A percentile compares a stretch with the other conserved stretches of the same genome.
Conservation (phyloP, 441 rosid genomes). For the Adansonia madagascariensis region DNA sequence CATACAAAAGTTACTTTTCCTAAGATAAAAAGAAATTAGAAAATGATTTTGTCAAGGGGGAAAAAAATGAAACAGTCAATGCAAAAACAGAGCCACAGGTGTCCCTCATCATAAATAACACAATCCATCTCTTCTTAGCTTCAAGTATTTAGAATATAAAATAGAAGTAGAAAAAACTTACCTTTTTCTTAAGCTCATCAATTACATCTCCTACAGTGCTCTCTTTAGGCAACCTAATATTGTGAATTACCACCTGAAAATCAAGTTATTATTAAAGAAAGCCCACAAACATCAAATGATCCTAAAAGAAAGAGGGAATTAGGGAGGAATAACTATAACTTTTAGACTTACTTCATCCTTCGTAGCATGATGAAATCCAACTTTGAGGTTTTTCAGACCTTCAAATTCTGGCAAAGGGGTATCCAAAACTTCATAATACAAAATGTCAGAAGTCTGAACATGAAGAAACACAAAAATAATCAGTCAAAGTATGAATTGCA, state of each 20-base stretch:
- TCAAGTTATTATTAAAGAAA: constrained; percentile 25
- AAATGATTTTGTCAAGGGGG: not conserved
- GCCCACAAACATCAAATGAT: not conserved
- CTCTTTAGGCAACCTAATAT: constrained; percentile 92
- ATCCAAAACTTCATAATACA: constrained; percentile 95
- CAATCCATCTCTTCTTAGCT: not conserved
- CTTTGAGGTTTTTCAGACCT: constrained; percentile 88
- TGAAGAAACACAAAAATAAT: constrained; percentile 24
- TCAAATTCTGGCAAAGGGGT: constrained; percentile 97
- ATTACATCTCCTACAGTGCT: constrained; percentile 91
- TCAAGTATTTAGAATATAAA: not conserved
- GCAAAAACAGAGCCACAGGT: not conserved
- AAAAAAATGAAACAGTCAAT: not conserved
- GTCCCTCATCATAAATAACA: not conserved
- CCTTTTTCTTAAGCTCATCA: constrained; percentile 86
- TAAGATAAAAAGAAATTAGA: not conserved
- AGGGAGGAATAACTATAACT: constrained; percentile 21
- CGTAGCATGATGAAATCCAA: constrained; percentile 80
- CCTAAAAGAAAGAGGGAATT: not conserved
- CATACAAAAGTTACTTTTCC: constrained; percentile 2
- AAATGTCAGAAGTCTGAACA: constrained; percentile 81
- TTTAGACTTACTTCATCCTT: constrained; percentile 78
- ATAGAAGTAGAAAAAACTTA: constrained; percentile 28
- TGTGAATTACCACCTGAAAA: constrained; percentile 77
- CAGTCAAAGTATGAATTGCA: constrained; percentile 11